Evolutionary conservation across 1,284 basidiomycete genomes (phyloP).

Genomic region (Lentinus polychrous): DNA sequence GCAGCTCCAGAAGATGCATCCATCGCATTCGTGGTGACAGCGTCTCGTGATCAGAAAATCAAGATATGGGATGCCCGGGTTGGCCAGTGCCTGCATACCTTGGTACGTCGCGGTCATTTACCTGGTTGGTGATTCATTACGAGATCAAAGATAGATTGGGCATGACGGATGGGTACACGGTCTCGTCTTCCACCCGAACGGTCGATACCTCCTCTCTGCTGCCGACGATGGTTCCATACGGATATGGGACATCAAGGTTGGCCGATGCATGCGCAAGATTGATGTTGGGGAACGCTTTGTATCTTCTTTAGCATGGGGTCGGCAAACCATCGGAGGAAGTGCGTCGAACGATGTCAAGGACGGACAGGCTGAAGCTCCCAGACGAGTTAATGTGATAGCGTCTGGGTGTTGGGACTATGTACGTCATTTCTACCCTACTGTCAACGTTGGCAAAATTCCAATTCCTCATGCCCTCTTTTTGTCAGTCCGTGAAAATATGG

Average conservation of each 20-base stretch:
- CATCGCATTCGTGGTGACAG: constrained; percentile 53
- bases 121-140: too few species aligned
- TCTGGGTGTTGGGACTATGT: constrained; percentile 58
- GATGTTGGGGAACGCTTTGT: constrained; percentile 72
- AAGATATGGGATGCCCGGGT: constrained; percentile 64
- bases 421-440: background rate
- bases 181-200: constrained; percentile 66
- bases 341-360: constrained; percentile 26
- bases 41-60: constrained; percentile 68
- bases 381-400: constrained; percentile 59
- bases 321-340: constrained; percentile 37
- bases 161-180: constrained; percentile 71
- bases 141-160: constrained; percentile 39
- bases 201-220: constrained; percentile 66
- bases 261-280: constrained; percentile 60
- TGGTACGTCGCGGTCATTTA: constrained; percentile 42
- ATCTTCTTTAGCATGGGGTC: constrained; percentile 59
- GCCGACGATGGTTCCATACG: constrained; percentile 75
- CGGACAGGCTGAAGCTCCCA: constrained; percentile 26
- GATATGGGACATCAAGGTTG: constrained; percentile 68
- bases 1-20: constrained; percentile 26
- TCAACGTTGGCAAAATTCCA: background rate
- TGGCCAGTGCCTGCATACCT: constrained; percentile 61
- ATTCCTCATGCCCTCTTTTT: constrained; percentile 21
- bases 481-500: constrained; percentile 34